A percentile compares a stretch with the other conserved stretches of the same genome.
Conservation (phyloP, 768 basidiomycete species). For the Hirschioporus abietinus region DNA sequence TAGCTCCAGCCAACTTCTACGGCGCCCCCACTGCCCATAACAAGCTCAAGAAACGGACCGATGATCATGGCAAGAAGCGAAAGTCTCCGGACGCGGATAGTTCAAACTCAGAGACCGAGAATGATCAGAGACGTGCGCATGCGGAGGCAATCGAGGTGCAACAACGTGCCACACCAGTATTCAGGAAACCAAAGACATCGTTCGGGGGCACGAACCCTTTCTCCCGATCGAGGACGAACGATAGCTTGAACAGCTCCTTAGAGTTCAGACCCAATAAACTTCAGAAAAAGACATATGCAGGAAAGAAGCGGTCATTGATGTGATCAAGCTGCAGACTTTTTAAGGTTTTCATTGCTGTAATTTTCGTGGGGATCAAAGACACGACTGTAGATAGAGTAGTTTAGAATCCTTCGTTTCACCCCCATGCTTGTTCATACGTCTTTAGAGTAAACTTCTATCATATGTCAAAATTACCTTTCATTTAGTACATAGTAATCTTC, state of each 20-base stretch:
- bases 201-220: neutral
- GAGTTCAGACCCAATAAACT: slow-evolving; percentile 2
- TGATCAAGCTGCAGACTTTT: neutral
- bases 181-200: neutral
- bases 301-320: neutral
- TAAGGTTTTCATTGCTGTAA: neutral
- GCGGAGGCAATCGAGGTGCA: neutral
- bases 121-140: slow-evolving; percentile 9
- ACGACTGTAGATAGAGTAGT: neutral
- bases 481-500: neutral
- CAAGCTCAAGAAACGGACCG: slow-evolving; percentile 11
- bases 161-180: neutral
- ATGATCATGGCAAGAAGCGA: slow-evolving; percentile 31
- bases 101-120: slow-evolving; percentile 21
- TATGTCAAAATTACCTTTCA: neutral
- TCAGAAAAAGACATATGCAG: slow-evolving; percentile 2
- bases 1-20: slow-evolving; percentile 36
- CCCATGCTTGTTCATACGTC: neutral
- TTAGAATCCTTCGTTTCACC: neutral
- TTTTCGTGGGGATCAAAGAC: neutral
- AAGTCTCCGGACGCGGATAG: slow-evolving; percentile 30
- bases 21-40: slow-evolving; percentile 14
- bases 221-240: neutral
- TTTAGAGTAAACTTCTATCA: neutral
- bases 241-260: neutral